Evolutionary conservation across 108 stramenopile genomes (phyloP), one percentile per base, ranked within the genome.

Genomic region (Cyclotella sp.): DNA sequence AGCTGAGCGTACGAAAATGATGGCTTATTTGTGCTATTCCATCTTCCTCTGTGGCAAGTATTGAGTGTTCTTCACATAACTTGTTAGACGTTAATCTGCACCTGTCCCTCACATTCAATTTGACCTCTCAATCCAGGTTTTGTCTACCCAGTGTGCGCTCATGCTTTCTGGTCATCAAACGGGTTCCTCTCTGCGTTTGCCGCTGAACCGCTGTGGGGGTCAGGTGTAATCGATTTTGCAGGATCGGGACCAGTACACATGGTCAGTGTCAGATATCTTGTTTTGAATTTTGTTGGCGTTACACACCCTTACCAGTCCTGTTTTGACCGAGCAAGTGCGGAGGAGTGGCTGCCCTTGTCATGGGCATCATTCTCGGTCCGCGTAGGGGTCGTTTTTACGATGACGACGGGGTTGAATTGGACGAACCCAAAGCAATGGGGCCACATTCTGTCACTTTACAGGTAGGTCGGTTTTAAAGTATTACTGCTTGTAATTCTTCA

Each of bases 181-280:
- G 86, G 86, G 0, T 78, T 78, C 30, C 72, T 87, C 11, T 85
- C 84, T 1, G 52, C 75, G 0, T 81, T 72, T 15, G 69, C 83
- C 9, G 54, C 45, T 26, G 88, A 93, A 9, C 90, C 90, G 26
- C 72, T 86, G 1, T 86, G 77, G 72, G 87, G 74, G 42, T 70
- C 80, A 27, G 97, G 93, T 34, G 81, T 83, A 41, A 85, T 89
- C 61, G 93, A 96, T 69, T 80, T 93, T 49, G 92, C 93, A 45
- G 95, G 95, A 30, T 87, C 86, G n/a, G 89, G 92, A 9, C 86
- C 88, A 5, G 91, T 93, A 19, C 91, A 95, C 85, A 88, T 91
- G 87, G 34, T 34, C 4, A 34, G 34, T 34, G 34, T 34, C 34
- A 34, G 6, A 34, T 2, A 34, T 34, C 34, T 34, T 34, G 34